Evolutionary conservation across 1,284 basidiomycete genomes (phyloP), one percentile per base, ranked within the genome.

Genomic region (Gymnopus androsaceus): DNA sequence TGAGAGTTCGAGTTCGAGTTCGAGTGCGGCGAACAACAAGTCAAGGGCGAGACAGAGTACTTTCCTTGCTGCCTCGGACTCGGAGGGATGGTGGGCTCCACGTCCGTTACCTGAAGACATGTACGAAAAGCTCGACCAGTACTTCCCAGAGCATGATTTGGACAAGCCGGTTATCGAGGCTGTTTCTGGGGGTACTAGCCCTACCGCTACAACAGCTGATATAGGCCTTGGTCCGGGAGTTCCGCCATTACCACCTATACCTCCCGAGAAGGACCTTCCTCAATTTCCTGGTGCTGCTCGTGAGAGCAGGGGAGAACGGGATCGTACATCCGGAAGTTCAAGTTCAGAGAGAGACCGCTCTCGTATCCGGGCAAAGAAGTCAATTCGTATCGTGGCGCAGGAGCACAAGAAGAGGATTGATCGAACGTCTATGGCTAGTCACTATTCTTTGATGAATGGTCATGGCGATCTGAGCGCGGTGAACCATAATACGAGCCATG

Each of bases 111-210:
- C 95, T 0, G 97, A 99, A 69, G 91, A 93, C 65, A 88, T 99
- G 54, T 95, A 95, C 70, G 92, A 98, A 55, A 87, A 92, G 55
- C 80, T 99, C 6, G 93, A 98, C 65, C 87, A 92, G 61, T 98
- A 94, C 77, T 99, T 99, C 80, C 95, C 95, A 0, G 88, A 92
- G 63, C 93, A 98, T 69, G 95, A 99, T 68, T 82, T 99, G 49
- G 97, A 99, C 73, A 91, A 93, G 68, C 96, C 96, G 1, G 88
- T 99, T 57, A 90, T 98, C 55, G 95, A 98, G 62, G 82, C 88
- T 5, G 80, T 81, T 11, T 87, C 90, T 1, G 90, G 90, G 11
- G 87, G 87, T 36, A 86, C 85, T 6, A 91, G 89, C 3, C 90
- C 90, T 0, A 92, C 89, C 0, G 76, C 83, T 80, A 14, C 92